A percentile compares a stretch with the other conserved stretches of the same genome.
These are phyloP conservation scores for Salinomyces thailandicus DNA, from an alignment of 2,329 filamentous ascomycete genomes.

Conservation along the genomic window DNA sequence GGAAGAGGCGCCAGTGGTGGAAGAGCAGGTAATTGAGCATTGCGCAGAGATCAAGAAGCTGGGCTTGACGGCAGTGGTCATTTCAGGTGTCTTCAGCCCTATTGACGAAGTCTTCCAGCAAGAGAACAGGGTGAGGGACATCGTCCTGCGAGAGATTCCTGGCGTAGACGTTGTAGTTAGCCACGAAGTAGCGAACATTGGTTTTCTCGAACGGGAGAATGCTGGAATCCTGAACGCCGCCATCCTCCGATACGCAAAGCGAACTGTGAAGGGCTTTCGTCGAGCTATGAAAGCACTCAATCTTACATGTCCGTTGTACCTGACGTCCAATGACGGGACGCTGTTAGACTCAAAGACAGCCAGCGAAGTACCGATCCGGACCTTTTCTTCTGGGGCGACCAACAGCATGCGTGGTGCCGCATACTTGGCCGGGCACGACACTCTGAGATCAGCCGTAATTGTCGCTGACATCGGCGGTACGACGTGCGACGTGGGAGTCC, in stretches of 20 bases:
- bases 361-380: constrained; percentile 39
- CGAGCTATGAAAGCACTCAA: constrained; percentile 36
- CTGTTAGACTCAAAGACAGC: constrained; percentile 38
- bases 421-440: constrained; percentile 39
- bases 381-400: constrained; percentile 42
- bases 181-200: constrained; percentile 41
- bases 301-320: constrained; percentile 39
- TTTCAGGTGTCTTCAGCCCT: constrained; percentile 49
- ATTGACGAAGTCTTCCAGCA: constrained; percentile 47
- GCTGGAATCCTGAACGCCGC: constrained; percentile 42
- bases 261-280: constrained; percentile 37
- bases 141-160: constrained; percentile 38
- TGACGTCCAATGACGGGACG: constrained; percentile 45
- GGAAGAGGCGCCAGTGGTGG: constrained; percentile 32
- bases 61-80: constrained; percentile 39
- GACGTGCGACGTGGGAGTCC: constrained; percentile 51
- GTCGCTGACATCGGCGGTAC: constrained; percentile 59
- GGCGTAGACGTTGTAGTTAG: constrained; percentile 42
- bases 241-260: constrained; percentile 36
- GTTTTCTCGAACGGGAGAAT: constrained; percentile 41
- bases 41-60: constrained; percentile 36
- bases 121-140: constrained; percentile 40
- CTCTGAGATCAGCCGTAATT: constrained; percentile 31
- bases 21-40: constrained; percentile 36
- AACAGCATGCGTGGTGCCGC: constrained; percentile 48